These are phyloP conservation scores for Eimeria zaria DNA, from an alignment of 169 alveolate species.

Conservation along the genomic window DNA sequence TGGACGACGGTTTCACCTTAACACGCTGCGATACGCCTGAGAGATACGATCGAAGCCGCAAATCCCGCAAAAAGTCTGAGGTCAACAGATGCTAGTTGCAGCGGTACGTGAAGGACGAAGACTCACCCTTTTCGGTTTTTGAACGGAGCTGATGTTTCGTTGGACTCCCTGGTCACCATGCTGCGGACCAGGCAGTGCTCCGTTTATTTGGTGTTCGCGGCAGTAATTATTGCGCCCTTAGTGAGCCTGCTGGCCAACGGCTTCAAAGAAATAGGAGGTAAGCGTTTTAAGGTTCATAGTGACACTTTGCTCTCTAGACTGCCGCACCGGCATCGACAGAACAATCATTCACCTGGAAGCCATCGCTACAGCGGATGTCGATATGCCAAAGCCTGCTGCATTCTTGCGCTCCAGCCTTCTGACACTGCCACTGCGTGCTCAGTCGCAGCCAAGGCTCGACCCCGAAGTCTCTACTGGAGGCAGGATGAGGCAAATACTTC, in stretches of 20 bases:
- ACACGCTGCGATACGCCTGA: not conserved
- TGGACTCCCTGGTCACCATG: not conserved
- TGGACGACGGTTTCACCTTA: not conserved
- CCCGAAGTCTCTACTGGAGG: not conserved
- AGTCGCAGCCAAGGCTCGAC: not conserved
- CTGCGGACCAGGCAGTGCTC: slow-evolving; percentile 1
- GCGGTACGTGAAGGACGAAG: not conserved
- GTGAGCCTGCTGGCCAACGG: not conserved
- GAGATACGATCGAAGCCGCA: not conserved
- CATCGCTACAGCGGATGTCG: not conserved
- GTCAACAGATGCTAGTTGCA: not conserved
- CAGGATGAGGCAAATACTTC: not conserved
- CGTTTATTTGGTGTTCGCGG: not conserved
- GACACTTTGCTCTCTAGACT: not conserved
- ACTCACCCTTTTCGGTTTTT: no score
- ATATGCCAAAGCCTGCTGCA: not conserved
- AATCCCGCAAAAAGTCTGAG: not conserved
- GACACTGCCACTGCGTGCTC: not conserved
- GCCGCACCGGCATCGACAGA: not conserved
- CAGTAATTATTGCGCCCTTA: not conserved
- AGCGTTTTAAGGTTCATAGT: not conserved
- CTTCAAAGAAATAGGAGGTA: slow-evolving; percentile 1
- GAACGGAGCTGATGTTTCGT: not conserved
- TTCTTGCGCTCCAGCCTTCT: not conserved
- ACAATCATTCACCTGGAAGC: not conserved